phyloP scores from a whole-genome alignment of 306 rosid genomes.

The Gleditsia sinensis region DNA sequence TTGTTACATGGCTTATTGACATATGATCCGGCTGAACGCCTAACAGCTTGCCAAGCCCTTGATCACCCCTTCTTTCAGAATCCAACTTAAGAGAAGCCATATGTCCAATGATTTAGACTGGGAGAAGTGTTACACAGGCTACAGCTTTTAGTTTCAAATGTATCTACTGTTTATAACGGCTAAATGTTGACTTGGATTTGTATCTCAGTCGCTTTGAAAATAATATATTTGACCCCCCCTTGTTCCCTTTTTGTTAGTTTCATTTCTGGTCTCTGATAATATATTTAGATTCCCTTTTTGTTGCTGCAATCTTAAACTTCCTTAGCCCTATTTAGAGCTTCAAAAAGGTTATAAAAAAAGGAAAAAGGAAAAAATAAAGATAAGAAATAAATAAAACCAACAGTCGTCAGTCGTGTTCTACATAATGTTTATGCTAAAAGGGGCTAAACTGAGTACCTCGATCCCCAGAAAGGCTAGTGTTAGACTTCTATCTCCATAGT shows the following conservation, averaged over 20 bases:
- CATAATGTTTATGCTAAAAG: too few species aligned
- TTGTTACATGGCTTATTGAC: conserved; percentile 66
- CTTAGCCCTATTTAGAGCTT: too few species aligned
- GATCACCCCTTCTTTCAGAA: conserved; percentile 76
- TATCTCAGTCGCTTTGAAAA: background rate
- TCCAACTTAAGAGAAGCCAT: conserved; percentile 44
- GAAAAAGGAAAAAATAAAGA: too few species aligned
- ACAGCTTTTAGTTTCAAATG: conserved; percentile 16
- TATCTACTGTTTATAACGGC: background rate
- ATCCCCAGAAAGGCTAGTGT: background rate
- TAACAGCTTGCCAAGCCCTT: conserved; percentile 79
- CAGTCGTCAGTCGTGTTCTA: too few species aligned
- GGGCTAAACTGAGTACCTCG: background rate
- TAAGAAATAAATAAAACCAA: too few species aligned
- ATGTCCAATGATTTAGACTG: conserved; percentile 10
- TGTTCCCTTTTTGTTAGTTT: background rate
- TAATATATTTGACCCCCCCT: background rate
- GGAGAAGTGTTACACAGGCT: background rate
- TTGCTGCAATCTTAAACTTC: too few species aligned
- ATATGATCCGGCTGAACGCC: conserved; percentile 72
- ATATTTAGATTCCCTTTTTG: too few species aligned
- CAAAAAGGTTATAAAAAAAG: too few species aligned
- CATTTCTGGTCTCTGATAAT: too few species aligned
- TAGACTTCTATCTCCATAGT: too few species aligned
- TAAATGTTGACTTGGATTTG: too few species aligned